Evolutionary conservation across 257 asterid species (phyloP), one percentile per base, ranked within the genome.

Genomic region (Nicotiana sylvestris): DNA sequence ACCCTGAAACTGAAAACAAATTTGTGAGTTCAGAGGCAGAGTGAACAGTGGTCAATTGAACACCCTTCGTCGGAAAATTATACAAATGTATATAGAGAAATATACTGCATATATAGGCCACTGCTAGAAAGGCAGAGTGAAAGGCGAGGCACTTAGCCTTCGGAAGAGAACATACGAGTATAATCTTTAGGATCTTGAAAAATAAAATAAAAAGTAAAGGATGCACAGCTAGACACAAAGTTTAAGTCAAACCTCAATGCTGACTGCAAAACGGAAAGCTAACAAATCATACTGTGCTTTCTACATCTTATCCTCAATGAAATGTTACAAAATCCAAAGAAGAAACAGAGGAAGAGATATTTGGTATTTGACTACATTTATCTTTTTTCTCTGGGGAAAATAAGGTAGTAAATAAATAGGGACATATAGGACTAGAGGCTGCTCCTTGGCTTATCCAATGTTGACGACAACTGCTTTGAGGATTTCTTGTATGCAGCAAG

Each of bases 241-340:
- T 25, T 61, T 32, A 62, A 62, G 0, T 10, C 67, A 0, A 62
- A 62, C 9, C 10, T 39, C 49, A 39, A 39, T 39, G 2, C 49
- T 2, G 2, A 2, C 49, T 1, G 10, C 49, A 39, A 39, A 39
- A 0, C 33, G 33, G 43, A 82, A 61, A 72, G 85, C 79, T 92
- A 93, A 56, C 98, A 97, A 84, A 91, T 72, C 98, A 95, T 93
- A 3, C 94, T 87, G 80, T 92, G 95, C 87, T 95, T 94, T 87
- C 98, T 89, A 81, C 97, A 95, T 88, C 97, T 85, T 83, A 92
- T 96, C 33, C 97, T 88, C 58, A 91, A 97, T 88, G 85, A 81
- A 85, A 77, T 82, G 11, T 60, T 53, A 76, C 9, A 70, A 78
- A 64, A 74, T 43, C 58, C 64, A 55, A 62, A 60, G 12, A 11